phyloP scores from a whole-genome alignment of 2,329 filamentous ascomycete species.

The Lasiodiplodia sp. region DNA sequence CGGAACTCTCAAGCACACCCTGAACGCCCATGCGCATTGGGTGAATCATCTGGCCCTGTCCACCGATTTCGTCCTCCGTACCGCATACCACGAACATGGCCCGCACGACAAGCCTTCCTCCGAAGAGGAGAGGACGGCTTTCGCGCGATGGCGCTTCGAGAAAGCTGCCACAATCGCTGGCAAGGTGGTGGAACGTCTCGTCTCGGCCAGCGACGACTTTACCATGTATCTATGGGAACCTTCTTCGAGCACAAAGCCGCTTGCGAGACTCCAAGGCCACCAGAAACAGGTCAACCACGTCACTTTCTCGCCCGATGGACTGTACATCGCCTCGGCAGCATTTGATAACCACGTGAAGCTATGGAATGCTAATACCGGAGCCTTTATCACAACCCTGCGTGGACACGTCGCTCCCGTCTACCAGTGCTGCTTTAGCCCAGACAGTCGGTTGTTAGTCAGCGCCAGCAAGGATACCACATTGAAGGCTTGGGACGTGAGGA shows the following conservation, averaged over 20 bases:
- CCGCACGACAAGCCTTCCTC: constrained; percentile 66
- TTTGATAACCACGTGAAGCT: constrained; percentile 97
- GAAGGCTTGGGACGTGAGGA: constrained; percentile 92
- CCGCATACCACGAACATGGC: constrained; percentile 83
- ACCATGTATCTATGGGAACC: constrained; percentile 98
- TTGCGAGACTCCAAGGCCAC: constrained; percentile 89
- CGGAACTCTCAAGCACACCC: constrained; percentile 80
- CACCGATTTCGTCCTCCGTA: constrained; percentile 87
- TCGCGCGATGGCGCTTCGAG: constrained; percentile 83
- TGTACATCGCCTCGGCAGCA: constrained; percentile 82
- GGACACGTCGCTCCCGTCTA: constrained; percentile 94
- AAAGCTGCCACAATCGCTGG: constrained; percentile 81
- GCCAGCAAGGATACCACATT: constrained; percentile 91
- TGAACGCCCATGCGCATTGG: constrained; percentile 88
- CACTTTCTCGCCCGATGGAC: constrained; percentile 88
- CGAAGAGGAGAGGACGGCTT: constrained; percentile 73
- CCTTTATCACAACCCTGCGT: constrained; percentile 84
- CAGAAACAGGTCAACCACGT: constrained; percentile 98
- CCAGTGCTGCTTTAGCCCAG: constrained; percentile 89
- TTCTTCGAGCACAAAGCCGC: constrained; percentile 72
- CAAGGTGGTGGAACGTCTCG: constrained; percentile 80
- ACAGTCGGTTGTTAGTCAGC: constrained; percentile 87
- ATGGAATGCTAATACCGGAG: constrained; percentile 79
- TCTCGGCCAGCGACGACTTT: constrained; percentile 93
- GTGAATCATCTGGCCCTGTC: constrained; percentile 95